Evolutionary conservation across 208 protist genomes (phyloP).

Genomic region (Angomonas deanei): DNA sequence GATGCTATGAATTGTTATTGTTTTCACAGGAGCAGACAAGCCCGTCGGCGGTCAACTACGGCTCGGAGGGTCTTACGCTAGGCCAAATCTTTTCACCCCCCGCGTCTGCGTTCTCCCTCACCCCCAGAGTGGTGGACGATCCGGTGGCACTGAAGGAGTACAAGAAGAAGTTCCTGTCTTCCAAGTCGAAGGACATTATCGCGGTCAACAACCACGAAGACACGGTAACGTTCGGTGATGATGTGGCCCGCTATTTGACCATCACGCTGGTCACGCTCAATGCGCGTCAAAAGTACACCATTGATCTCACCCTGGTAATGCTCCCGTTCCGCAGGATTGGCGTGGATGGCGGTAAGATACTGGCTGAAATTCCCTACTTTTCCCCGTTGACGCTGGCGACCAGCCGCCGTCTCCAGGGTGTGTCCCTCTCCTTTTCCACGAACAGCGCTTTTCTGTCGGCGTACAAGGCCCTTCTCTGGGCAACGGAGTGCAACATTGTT

Average conservation of each 20-base stretch:
- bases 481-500: constrained; percentile 75
- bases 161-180: constrained; percentile 48
- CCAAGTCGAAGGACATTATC: constrained; percentile 29
- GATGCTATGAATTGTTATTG: constrained; percentile 71
- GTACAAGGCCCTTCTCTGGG: constrained; percentile 79
- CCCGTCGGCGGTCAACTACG: constrained; percentile 47
- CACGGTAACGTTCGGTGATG: constrained; percentile 30
- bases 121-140: constrained; percentile 53
- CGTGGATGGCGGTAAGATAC: constrained; percentile 27
- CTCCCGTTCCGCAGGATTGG: constrained; percentile 45
- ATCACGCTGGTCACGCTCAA: constrained; percentile 68
- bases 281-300: constrained; percentile 43
- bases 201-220: constrained; percentile 52
- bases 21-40: constrained; percentile 52
- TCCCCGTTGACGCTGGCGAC: constrained; percentile 30
- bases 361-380: constrained; percentile 69
- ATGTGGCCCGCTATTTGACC: constrained; percentile 35
- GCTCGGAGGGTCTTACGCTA: constrained; percentile 50
- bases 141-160: constrained; percentile 49
- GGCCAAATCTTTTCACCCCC: constrained; percentile 57
- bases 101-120: constrained; percentile 59
- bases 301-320: constrained; percentile 68
- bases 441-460: constrained; percentile 69
- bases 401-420: constrained; percentile 50
- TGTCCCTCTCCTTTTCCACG: constrained; percentile 68